Percentiles rank a stretch among this genome's conserved stretches.
Evolutionary conservation across 2,329 filamentous ascomycete species (phyloP).

Genomic region (Penicillium nordicum): DNA sequence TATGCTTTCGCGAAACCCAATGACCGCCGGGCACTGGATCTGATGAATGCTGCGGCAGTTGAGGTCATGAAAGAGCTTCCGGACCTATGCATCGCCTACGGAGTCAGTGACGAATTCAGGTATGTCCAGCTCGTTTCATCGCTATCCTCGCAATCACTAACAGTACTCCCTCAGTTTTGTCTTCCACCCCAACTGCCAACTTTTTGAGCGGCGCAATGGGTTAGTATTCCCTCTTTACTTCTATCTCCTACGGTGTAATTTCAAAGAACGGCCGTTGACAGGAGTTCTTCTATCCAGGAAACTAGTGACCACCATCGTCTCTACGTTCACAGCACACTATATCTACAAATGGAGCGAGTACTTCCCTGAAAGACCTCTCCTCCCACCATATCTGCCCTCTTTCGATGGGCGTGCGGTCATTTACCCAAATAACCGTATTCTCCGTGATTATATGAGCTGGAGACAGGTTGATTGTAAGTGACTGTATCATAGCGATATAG

Average conservation of each 20-base stretch:
- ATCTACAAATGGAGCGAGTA: constrained; percentile 72
- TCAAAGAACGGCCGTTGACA: neutral
- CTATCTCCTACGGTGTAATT: neutral
- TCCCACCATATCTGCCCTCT: constrained; percentile 68
- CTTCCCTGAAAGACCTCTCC: constrained; percentile 69
- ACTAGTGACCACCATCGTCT: constrained; percentile 83
- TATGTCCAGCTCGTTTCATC: constrained; percentile 10
- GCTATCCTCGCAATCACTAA: neutral
- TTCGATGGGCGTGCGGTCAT: constrained; percentile 91
- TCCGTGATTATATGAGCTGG: constrained; percentile 96
- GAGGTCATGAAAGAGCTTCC: constrained; percentile 78
- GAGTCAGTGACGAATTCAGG: constrained; percentile 89
- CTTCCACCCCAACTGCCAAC: constrained; percentile 73
- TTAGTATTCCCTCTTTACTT: constrained; percentile 38
- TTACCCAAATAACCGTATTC: constrained; percentile 77
- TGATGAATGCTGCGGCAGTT: constrained; percentile 93
- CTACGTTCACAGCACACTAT: constrained; percentile 90
- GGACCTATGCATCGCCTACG: constrained; percentile 84
- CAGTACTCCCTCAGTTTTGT: constrained; percentile 62
- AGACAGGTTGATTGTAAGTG: constrained; percentile 89
- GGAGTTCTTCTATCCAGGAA: constrained; percentile 58
- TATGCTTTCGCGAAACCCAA: constrained; percentile 91
- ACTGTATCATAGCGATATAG: no score
- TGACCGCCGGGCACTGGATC: constrained; percentile 76
- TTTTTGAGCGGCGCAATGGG: constrained; percentile 84